A percentile compares a stretch with the other conserved stretches of the same genome.
Conservation (phyloP, 2,329 filamentous ascomycete species). For the Pyrenochaeta sp. region DNA sequence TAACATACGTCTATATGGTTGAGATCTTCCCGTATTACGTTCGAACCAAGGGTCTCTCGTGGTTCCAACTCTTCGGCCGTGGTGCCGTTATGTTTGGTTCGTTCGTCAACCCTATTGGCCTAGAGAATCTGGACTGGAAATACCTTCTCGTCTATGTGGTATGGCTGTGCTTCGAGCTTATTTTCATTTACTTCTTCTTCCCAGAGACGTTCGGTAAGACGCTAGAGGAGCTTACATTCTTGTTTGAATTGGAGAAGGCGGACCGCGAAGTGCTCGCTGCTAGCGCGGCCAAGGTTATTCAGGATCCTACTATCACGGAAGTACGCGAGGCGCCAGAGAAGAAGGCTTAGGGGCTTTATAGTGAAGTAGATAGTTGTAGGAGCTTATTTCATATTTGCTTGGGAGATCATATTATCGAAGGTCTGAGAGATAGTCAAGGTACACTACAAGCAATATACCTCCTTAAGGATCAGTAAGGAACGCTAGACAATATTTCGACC, state of each 20-base stretch:
- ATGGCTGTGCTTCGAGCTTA: conserved; percentile 43
- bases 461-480: too few species aligned
- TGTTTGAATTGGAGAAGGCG: conserved; percentile 41
- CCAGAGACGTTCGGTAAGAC: conserved; percentile 46
- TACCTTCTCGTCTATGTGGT: conserved; percentile 68
- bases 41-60: conserved; percentile 58
- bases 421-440: too few species aligned
- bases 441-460: too few species aligned
- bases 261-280: conserved; percentile 29
- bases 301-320: conserved; percentile 28
- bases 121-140: conserved; percentile 67
- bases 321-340: conserved; percentile 37
- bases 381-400: too few species aligned
- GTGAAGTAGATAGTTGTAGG: too few species aligned
- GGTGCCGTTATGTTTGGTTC: conserved; percentile 68
- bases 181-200: conserved; percentile 48
- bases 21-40: conserved; percentile 61
- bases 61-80: conserved; percentile 71
- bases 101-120: conserved; percentile 69
- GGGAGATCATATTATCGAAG: too few species aligned
- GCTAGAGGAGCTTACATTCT: conserved; percentile 44
- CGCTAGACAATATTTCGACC: too few species aligned
- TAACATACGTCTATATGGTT: conserved; percentile 64
- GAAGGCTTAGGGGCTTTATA: conserved; percentile 18
- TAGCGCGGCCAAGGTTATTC: conserved; percentile 33